Conservation (phyloP, 305 asterid species). For the Solanum hybrid region DNA sequence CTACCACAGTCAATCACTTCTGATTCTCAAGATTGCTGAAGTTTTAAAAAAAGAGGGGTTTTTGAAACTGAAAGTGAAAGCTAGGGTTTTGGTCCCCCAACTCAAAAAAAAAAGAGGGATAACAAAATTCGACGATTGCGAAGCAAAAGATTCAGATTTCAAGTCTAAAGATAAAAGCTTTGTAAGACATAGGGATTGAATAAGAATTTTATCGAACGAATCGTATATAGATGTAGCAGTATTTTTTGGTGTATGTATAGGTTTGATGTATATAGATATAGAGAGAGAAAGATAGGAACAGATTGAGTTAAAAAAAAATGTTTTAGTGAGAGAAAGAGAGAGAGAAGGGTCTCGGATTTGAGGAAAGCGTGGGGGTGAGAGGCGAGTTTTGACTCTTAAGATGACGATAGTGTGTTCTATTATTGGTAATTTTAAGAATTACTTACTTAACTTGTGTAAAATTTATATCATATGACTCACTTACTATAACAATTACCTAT, state of each 20-base stretch:
- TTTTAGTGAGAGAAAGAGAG: not conserved
- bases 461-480: not conserved
- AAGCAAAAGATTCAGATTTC: conserved; percentile 3
- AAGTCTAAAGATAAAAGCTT: not conserved
- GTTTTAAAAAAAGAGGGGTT: conserved; percentile 12
- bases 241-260: conserved; percentile 23
- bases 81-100: conserved; percentile 49
- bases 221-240: conserved; percentile 10
- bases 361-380: not conserved
- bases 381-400: conserved; percentile 6
- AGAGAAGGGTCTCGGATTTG: not conserved
- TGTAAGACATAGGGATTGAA: conserved; percentile 40
- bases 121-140: conserved; percentile 11
- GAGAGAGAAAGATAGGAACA: conserved; percentile 30
- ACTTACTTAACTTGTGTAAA: not conserved
- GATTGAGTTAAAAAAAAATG: conserved; percentile 4
- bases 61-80: conserved; percentile 18
- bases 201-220: conserved; percentile 17
- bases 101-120: not conserved
- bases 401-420: not conserved
- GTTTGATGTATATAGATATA: conserved; percentile 12
- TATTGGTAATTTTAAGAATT: not conserved
- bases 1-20: conserved; percentile 1
- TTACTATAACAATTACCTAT: not conserved
- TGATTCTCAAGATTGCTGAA: not conserved